These are phyloP conservation scores for Exsudoporus frostii DNA, from an alignment of 768 basidiomycete genomes.

Conservation along the genomic window DNA sequence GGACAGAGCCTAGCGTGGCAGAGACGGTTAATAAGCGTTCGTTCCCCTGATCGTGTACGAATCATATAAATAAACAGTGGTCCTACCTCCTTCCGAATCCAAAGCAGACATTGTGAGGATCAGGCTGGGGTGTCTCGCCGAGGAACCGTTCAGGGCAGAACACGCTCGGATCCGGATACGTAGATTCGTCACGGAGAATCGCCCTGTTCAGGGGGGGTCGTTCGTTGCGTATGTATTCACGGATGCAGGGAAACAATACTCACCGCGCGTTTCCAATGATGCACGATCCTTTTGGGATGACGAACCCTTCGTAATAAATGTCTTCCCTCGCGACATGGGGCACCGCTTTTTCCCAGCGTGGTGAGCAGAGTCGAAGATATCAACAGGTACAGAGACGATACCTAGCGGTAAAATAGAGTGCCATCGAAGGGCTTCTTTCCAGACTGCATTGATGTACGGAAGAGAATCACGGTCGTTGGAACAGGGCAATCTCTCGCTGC, in stretches of 20 bases:
- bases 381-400: slow-evolving; percentile 24
- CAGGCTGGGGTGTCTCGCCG: too few species aligned
- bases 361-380: not conserved
- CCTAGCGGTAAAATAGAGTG: slow-evolving; percentile 15
- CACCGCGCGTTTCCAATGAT: slow-evolving; percentile 24
- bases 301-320: too few species aligned
- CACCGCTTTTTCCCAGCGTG: not conserved
- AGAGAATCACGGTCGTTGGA: slow-evolving; percentile 22
- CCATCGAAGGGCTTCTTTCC: slow-evolving; percentile 29
- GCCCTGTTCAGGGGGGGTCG: slow-evolving; percentile 34
- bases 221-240: not conserved
- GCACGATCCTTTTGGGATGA: slow-evolving; percentile 23
- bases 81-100: too few species aligned
- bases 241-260: slow-evolving; percentile 7
- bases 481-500: slow-evolving; percentile 18
- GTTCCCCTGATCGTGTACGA: too few species aligned
- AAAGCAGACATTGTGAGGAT: slow-evolving; percentile 17
- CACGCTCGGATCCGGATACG: slow-evolving; percentile 30
- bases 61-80: too few species aligned
- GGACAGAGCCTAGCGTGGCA: slow-evolving; percentile 13
- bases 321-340: slow-evolving; percentile 13
- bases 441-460: slow-evolving; percentile 23
- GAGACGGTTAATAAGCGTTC: not conserved
- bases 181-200: slow-evolving; percentile 48
- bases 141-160: slow-evolving; percentile 38